Evolutionary conservation across 2,329 filamentous ascomycete genomes (phyloP), one percentile per base, ranked within the genome.

Genomic region (Ophiostoma quercus): DNA sequence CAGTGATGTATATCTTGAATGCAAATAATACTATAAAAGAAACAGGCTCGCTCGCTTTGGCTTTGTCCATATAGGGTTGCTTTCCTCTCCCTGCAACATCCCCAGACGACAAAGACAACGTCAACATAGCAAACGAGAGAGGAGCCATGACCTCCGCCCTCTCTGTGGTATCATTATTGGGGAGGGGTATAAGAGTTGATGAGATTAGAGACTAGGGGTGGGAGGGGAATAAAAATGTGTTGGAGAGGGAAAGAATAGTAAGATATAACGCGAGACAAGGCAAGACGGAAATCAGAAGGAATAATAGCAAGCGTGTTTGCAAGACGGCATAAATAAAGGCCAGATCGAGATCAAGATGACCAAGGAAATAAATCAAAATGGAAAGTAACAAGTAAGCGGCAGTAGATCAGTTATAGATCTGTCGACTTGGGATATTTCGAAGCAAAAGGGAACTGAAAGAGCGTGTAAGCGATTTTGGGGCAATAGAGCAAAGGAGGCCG

Each of bases 151-250:
- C 43, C 63, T 67, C 62, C 5, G 47, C 63, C 62, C 63, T 71
- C 51, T 67, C 43, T 47, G 60, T 71, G 69, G 69, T 71, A 68
- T 71, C 63, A 67, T 67, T 68, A 66, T 68, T 43, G 66, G 69
- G 51, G 62, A 67, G 62, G 67, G 65, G 65, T 71, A 71, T 67
- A 65, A 67, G 69, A 22, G 47, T 54, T 25, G 51, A 14, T 57
- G 51, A n/a, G 43, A 14, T 67, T 25, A 60, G 68, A 19, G 60
- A 19, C 29, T 32, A 63, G 25, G 32, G 60, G 32, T 11, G 25
- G 32, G 41, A 54, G 39, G 39, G n/a, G 39, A 57, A 37, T n/a
- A 5, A 25, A 43, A 51, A 51, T 39, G n/a, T 3, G 11, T 7
- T n/a, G 43, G 19, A 43, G 6, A 60, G 43, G n/a, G 29, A 16